Evolutionary conservation across 345 rosid genomes (phyloP).

Genomic region (Arabidopsis arenosa): DNA sequence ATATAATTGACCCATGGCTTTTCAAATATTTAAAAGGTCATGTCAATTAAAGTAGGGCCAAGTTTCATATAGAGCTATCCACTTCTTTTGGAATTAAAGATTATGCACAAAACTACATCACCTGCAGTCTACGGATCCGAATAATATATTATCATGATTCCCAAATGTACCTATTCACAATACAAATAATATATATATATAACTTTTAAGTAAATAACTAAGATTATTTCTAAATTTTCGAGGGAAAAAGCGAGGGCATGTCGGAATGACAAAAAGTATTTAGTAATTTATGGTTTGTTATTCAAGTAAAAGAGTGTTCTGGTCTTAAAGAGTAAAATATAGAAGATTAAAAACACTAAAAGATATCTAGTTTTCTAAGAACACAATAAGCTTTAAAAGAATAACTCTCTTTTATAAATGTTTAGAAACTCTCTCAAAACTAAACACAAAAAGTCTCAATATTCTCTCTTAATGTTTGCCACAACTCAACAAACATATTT

Average conservation of each 20-base stretch:
- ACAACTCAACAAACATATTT: no score
- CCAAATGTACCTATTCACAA: not conserved
- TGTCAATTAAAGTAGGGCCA: constrained; percentile 21
- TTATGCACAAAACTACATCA: constrained; percentile 6
- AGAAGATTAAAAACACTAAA: not conserved
- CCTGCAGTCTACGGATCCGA: not conserved
- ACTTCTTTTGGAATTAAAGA: constrained; percentile 18
- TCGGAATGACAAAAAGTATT: not conserved
- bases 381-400: no score
- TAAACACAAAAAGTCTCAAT: no score
- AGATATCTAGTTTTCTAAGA: no score
- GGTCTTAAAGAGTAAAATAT: not conserved
- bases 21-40: constrained; percentile 34
- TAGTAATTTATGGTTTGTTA: not conserved
- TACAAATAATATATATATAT: not conserved
- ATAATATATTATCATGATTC: not conserved
- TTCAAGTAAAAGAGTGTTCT: constrained; percentile 1
- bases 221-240: not conserved
- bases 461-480: no score
- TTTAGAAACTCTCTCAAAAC: no score
- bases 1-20: constrained; percentile 15
- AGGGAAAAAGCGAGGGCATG: not conserved
- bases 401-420: no score
- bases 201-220: not conserved
- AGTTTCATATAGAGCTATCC: constrained; percentile 13